phyloP scores from a whole-genome alignment of 768 basidiomycete species.

The Calocera viscosa region DNA sequence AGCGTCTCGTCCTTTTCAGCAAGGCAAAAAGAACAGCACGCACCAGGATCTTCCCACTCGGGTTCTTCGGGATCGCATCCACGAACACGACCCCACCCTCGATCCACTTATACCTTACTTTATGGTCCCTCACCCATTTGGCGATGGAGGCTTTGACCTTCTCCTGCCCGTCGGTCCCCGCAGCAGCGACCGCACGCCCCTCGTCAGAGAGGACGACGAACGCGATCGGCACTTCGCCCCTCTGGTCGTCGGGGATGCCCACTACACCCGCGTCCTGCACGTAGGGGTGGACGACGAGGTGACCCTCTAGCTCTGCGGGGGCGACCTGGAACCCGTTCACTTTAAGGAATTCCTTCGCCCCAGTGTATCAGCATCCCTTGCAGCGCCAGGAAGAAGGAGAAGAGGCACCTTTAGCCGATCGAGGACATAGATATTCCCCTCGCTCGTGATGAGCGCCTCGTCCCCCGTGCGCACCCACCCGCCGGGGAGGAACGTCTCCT shows the following conservation, averaged over 20 bases:
- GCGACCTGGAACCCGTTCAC: constrained; percentile 55
- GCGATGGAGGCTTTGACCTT: constrained; percentile 32
- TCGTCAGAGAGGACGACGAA: constrained; percentile 44
- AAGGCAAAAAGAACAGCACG: not conserved
- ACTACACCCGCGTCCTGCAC: constrained; percentile 46
- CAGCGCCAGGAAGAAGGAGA: not conserved
- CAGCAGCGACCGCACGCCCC: constrained; percentile 17
- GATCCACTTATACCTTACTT: constrained; percentile 46
- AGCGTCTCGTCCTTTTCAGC: not conserved
- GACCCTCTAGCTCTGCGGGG: constrained; percentile 48
- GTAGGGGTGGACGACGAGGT: constrained; percentile 47
- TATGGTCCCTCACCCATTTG: constrained; percentile 32
- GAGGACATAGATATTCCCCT: constrained; percentile 46
- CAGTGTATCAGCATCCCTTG: not conserved
- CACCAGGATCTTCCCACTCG: constrained; percentile 35
- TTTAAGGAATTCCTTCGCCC: constrained; percentile 19
- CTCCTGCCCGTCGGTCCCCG: constrained; percentile 28
- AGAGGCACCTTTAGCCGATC: constrained; percentile 47
- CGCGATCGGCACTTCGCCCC: constrained; percentile 57
- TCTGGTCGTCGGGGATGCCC: constrained; percentile 50
- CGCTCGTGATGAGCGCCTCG: constrained; percentile 42
- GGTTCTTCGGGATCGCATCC: constrained; percentile 46
- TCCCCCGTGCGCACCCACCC: constrained; percentile 53
- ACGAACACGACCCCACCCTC: constrained; percentile 48
- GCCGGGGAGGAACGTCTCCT: constrained; percentile 48